Conservation (phyloP, 2,329 filamentous ascomycete species). For the Myriosclerotinia curreyana region DNA sequence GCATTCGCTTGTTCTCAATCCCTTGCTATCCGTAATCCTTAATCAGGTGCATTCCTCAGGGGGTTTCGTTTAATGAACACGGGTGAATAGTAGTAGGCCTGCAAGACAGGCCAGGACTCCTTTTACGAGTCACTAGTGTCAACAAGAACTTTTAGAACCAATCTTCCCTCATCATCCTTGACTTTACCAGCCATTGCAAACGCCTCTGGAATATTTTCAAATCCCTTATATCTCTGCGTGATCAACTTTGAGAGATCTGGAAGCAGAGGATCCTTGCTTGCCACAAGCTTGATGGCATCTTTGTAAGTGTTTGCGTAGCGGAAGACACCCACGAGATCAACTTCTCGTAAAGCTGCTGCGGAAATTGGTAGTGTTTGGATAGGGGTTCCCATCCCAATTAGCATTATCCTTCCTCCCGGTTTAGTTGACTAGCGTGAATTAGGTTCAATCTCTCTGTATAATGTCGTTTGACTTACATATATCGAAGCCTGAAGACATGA, state of each 20-base stretch:
- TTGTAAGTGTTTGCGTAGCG: constrained; percentile 83
- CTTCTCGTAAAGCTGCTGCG: constrained; percentile 68
- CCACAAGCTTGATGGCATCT: constrained; percentile 80
- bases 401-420: constrained; percentile 68
- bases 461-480: constrained; percentile 58
- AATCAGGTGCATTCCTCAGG: background rate
- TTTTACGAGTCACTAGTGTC: constrained; percentile 27
- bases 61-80: background rate
- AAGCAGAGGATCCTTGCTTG: constrained; percentile 61
- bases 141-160: constrained; percentile 40
- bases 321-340: constrained; percentile 74
- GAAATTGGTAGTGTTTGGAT: constrained; percentile 72
- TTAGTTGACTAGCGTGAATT: constrained; percentile 50
- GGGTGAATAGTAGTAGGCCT: background rate
- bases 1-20: background rate
- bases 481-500: constrained; percentile 56
- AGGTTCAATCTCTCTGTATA: constrained; percentile 7
- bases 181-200: constrained; percentile 80
- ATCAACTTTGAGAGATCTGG: constrained; percentile 78
- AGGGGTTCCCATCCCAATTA: constrained; percentile 77
- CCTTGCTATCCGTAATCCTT: background rate
- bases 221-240: constrained; percentile 72
- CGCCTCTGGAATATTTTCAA: constrained; percentile 82
- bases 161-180: constrained; percentile 38
- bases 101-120: background rate